Base-by-base conservation (phyloP, 768 basidiomycete species). In the Nevesoporus exiguus region DNA sequence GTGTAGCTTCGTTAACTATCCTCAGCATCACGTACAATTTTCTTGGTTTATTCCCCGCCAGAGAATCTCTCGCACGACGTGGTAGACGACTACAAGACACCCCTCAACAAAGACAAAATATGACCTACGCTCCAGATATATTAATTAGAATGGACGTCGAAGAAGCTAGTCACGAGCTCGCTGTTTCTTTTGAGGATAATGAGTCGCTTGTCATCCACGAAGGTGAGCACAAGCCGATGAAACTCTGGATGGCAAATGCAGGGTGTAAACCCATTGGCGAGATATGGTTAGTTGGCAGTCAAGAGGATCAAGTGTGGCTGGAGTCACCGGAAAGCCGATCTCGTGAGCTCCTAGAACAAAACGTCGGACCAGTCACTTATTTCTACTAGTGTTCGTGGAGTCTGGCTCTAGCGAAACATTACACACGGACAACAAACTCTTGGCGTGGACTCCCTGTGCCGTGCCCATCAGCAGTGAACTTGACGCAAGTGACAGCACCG, bases 61-160 rank as follows among this genome's bases (percentile, higher is more conserved):
- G 66, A 0, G 93, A 95, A 67, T 72, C 83, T 1, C 76, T 94
- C 3, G 76, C 81, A 9, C 77, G 76, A 31, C 85, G 83, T n/a
- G 93, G 94, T 14, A 81, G 77, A 42, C 76, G 93, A 47, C 74
- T 97, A 11, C 83, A 94, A 49, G 81, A 84, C 49, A 93, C 93
- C 3, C 77, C 80, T 29, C 73, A 79, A 14, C 89, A 95, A 61
- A 76, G 85, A 43, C 82, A 86, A 58, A 76, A 67, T 27, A 82
- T 82, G 11, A 81, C 82, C 2, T 95, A 96, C 65, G 86, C 84
- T 10, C 77, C 84, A 10, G 87, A 96, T 65, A 67, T 80, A 7
- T 61, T 80, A 30, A 76, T 90, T 59, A 74, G 73, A 33, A 74
- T 88, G 6, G 76, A 82, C 11, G 80, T 97, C 11, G 80, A 82